Base-by-base conservation (phyloP, 2,329 filamentous ascomycete species). In the Zymoseptoria crescenta region DNA sequence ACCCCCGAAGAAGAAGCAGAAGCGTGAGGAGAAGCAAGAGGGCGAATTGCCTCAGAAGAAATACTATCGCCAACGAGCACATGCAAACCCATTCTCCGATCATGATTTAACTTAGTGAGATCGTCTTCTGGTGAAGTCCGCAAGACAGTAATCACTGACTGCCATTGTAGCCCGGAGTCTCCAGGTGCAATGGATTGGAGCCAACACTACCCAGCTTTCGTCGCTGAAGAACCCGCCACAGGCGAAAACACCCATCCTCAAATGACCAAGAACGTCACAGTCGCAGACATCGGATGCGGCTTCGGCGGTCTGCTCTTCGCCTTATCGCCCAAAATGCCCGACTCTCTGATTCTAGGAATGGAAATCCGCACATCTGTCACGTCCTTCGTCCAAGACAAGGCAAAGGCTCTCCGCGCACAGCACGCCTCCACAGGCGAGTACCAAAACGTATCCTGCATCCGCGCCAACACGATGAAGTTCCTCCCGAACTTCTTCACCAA, bases 391-490 rank as follows among this genome's bases (percentile, higher is more conserved):
- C 85, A 90, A 73, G 89, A 95, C 66, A 87, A 91, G 69, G 89
- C 96, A 72, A 84, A 84, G 65, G 93, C 92, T 4, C 80, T 97
- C 19, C 86, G 94, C 3, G 77, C 79, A 10, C 86, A 92, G 69
- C 63, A 62, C 55, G 30, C 35, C 16, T 35, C 52, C 35, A 45
- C 52, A 0, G 72, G 74, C 19, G 74, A 78, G 52, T 97, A 91
- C 74, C 87, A 95, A 71, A 99, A 99, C 73, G 87, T 93, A 56
- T 86, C 88, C 35, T 95, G 91, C 71, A 79, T 99, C 53, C 87
- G 94, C 62, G 89, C 90, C 65, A 99, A 99, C 77, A 90, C 91
- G 4, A 99, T 99, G 94, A 99, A 99, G 74, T 99, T 97, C 75
- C 80, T 99, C n/a, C 93, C 95, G 62, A 97, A 99, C 72, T 96